Percentiles rank a stretch among this genome's conserved stretches.
These are phyloP conservation scores for Echinochloa phyllopogon DNA, from an alignment of 176 grass and related monocot genomes.

Conservation along the genomic window DNA sequence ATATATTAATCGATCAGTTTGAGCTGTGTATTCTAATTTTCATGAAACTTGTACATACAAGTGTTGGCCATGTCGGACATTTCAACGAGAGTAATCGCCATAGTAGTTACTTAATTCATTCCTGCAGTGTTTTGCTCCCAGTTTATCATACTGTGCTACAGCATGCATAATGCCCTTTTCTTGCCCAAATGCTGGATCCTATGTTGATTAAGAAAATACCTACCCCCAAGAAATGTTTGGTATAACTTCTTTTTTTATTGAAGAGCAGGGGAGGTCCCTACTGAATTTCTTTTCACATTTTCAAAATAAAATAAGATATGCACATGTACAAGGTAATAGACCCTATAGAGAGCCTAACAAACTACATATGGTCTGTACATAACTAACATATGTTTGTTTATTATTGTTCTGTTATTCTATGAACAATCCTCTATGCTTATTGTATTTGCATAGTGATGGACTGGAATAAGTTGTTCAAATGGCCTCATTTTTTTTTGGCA, in stretches of 20 bases:
- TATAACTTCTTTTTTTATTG: neutral
- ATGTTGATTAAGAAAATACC: neutral
- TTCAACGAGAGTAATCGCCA: neutral
- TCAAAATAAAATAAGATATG: neutral
- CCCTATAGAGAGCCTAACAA: neutral
- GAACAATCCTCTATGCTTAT: neutral
- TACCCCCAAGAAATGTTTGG: neutral
- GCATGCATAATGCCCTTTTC: neutral
- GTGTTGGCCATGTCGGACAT: neutral
- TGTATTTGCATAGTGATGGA: constrained; percentile 2
- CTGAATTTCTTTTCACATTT: neutral
- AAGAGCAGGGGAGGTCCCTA: neutral
- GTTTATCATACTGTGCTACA: neutral
- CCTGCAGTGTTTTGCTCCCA: neutral
- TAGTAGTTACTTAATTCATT: neutral
- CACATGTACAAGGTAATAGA: neutral
- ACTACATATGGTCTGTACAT: neutral
- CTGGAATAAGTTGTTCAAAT: neutral
- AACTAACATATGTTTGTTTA: constrained; percentile 6
- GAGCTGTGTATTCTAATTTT: constrained; percentile 16
- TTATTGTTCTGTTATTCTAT: constrained; percentile 8
- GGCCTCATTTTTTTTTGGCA: constrained; percentile 25
- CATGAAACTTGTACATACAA: constrained; percentile 8
- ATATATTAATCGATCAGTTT: neutral
- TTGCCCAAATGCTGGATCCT: neutral